Conservation (phyloP, 306 rosid genomes). For the Phaseolus lunatus region DNA sequence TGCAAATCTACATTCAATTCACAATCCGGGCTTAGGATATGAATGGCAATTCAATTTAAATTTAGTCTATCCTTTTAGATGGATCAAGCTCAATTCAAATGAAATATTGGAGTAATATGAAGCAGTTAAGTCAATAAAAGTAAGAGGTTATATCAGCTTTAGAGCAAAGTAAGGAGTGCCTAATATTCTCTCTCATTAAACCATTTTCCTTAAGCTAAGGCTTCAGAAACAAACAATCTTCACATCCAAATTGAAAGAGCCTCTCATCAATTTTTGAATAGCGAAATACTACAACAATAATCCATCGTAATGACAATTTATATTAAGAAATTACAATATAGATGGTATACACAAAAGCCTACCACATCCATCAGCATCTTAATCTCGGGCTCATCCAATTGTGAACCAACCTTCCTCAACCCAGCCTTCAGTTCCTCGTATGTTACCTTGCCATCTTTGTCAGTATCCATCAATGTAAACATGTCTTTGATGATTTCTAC, state of each 20-base stretch:
- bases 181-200: neutral
- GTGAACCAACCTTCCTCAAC: slow-evolving; percentile 92
- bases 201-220: slow-evolving; percentile 14
- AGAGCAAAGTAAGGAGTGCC: neutral
- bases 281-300: neutral
- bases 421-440: slow-evolving; percentile 92
- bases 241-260: slow-evolving; percentile 1
- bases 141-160: slow-evolving; percentile 1
- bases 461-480: slow-evolving; percentile 96
- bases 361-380: slow-evolving; percentile 99
- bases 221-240: slow-evolving; percentile 23
- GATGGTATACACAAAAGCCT: slow-evolving; percentile 41
- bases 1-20: slow-evolving; percentile 14
- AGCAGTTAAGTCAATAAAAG: slow-evolving; percentile 10
- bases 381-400: slow-evolving; percentile 96
- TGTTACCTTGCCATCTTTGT: slow-evolving; percentile 86
- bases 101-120: neutral
- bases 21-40: slow-evolving; percentile 10
- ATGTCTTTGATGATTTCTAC: slow-evolving; percentile 97
- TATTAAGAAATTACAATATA: slow-evolving; percentile 12
- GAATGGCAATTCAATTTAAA: neutral
- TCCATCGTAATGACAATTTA: neutral
- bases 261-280: neutral
- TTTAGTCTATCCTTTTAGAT: neutral
- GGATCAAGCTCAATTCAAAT: slow-evolving; percentile 22